Conservation (phyloP, 2,329 filamentous ascomycete genomes). For the Aspergillus sp. region DNA sequence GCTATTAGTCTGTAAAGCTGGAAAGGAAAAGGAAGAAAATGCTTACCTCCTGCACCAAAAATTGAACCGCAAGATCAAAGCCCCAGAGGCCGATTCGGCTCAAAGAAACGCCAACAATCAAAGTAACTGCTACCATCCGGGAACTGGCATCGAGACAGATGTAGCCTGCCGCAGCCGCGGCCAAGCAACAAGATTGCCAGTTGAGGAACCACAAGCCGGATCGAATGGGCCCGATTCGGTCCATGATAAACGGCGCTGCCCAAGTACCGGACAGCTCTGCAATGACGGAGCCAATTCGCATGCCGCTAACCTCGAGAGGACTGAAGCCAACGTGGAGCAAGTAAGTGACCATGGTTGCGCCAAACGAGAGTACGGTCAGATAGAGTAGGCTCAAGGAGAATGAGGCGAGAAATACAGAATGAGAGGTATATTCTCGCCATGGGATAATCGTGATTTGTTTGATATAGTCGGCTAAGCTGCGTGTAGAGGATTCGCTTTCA, state of each 20-base stretch:
- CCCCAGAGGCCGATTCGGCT: conserved; percentile 57
- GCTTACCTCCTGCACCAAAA: conserved; percentile 54
- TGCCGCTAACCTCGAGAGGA: conserved; percentile 42
- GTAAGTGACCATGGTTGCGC: conserved; percentile 51
- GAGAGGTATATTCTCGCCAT: conserved; percentile 22
- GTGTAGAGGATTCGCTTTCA: not conserved
- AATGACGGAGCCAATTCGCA: conserved; percentile 42
- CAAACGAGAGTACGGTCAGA: conserved; percentile 50
- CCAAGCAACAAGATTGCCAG: conserved; percentile 58
- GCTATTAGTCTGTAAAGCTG: not conserved
- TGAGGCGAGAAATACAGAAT: conserved; percentile 38
- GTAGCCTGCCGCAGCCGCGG: conserved; percentile 41
- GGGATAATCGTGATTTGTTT: conserved; percentile 4
- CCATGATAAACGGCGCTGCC: conserved; percentile 45
- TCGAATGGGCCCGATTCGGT: conserved; percentile 52
- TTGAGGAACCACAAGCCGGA: conserved; percentile 64
- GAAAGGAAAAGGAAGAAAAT: not conserved
- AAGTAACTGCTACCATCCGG: conserved; percentile 38
- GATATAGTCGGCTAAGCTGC: not conserved
- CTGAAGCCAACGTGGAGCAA: conserved; percentile 46
- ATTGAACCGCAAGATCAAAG: conserved; percentile 55
- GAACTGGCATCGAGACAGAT: conserved; percentile 24
- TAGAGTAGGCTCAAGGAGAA: conserved; percentile 47
- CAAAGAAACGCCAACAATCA: conserved; percentile 47
- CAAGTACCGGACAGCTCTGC: conserved; percentile 51